Evolutionary conservation across 2,329 filamentous ascomycete genomes (phyloP).

Genomic region (Helotiales sp.): DNA sequence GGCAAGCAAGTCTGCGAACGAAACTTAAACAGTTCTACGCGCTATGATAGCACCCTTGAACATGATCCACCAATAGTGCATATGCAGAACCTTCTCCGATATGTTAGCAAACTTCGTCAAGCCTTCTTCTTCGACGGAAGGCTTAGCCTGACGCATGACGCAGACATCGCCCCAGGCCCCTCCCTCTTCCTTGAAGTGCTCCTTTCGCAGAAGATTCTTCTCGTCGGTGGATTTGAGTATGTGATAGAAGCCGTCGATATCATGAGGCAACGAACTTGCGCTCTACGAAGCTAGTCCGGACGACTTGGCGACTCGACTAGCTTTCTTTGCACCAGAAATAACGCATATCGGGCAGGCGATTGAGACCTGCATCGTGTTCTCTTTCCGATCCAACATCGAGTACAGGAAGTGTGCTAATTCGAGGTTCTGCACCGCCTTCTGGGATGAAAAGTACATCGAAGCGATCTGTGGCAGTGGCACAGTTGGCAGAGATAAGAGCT

Average conservation of each 20-base stretch:
- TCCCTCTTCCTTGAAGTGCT: not conserved
- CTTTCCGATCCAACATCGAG: not conserved
- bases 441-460: not conserved
- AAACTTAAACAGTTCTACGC: too few species aligned
- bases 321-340: not conserved
- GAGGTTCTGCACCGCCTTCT: not conserved
- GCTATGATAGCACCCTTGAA: not conserved
- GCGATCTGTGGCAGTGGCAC: not conserved
- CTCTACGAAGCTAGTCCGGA: not conserved
- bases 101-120: not conserved
- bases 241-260: not conserved
- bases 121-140: not conserved
- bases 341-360: not conserved
- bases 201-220: not conserved
- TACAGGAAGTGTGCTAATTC: not conserved
- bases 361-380: not conserved
- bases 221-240: not conserved
- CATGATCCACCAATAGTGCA: not conserved
- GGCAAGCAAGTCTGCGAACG: too few species aligned
- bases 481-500: not conserved
- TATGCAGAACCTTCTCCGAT: not conserved
- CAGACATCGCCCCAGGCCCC: not conserved
- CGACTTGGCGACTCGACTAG: not conserved
- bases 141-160: not conserved
- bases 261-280: not conserved